Evolutionary conservation across 768 basidiomycete species (phyloP).

Genomic region (Lenzites betulinus): DNA sequence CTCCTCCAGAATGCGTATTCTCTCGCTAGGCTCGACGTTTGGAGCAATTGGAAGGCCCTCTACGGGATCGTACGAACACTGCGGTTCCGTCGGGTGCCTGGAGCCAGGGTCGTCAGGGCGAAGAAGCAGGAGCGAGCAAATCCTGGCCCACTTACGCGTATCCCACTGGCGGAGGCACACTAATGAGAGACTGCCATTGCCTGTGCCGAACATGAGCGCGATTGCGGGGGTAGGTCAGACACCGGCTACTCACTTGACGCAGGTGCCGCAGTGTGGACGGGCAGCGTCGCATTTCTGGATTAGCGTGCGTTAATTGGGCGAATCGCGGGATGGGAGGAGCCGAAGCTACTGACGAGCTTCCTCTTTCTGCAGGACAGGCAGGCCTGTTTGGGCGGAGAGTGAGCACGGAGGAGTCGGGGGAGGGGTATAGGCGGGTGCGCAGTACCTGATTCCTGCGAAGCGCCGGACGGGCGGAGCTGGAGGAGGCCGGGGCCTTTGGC

Average conservation of each 20-base stretch:
- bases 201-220: constrained; percentile 39
- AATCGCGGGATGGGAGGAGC: background rate
- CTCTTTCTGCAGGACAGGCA: constrained; percentile 82
- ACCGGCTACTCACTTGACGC: constrained; percentile 63
- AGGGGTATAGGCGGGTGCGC: constrained; percentile 1
- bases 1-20: constrained; percentile 74
- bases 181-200: constrained; percentile 80
- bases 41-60: constrained; percentile 78
- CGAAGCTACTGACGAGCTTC: constrained; percentile 63
- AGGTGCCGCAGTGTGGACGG: constrained; percentile 83
- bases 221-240: background rate
- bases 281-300: constrained; percentile 85
- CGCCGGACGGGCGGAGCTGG: constrained; percentile 55
- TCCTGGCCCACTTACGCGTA: constrained; percentile 61
- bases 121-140: background rate
- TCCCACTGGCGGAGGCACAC: constrained; percentile 83
- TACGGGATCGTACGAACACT: constrained; percentile 84
- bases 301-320: constrained; percentile 2
- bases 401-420: constrained; percentile 14
- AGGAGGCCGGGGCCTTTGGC: constrained; percentile 60
- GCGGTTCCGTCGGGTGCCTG: constrained; percentile 84
- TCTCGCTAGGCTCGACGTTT: constrained; percentile 77
- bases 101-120: constrained; percentile 4
- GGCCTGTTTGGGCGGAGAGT: constrained; percentile 46
- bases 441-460: constrained; percentile 78